Base-by-base conservation (phyloP, 2,329 filamentous ascomycete genomes). In the Onygenales sp. region DNA sequence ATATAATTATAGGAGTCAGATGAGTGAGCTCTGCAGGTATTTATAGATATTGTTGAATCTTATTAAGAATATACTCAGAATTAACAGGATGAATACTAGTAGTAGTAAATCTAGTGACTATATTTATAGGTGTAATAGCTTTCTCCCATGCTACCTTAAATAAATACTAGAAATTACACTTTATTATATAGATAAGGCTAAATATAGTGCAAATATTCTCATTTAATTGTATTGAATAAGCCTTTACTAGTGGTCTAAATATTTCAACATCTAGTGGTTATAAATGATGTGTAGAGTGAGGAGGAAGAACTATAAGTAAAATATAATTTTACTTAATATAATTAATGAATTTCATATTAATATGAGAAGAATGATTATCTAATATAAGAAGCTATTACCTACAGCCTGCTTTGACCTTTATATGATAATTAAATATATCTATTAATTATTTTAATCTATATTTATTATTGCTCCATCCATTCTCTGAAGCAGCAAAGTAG, bases 211-310 rank as follows among this genome's bases (percentile, higher is more conserved):
- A 21, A 8, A 44, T 17, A 17, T 43, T 46, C 2, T 37, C 11
- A 54, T 54, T 37, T 2, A 42, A 3, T n/a, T 54, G 13, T 9
- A 47, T 42, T 10, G 27, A 51, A 51, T 54, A 54, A 1, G 43
- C 2, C 33, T 40, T 36, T 13, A 17, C 11, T 1, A 54, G 33
- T 39, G n/a, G 14, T 37, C 10, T 17, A 49, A 54, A 54, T 42
- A 54, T 49, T 39, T 11, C 44, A 49, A 54, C 14, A 54, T 54
- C 44, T 49, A 51, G 49, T 3, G 37, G 40, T 17, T 54, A 42
- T 42, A 54, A 44, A 32, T 14, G 21, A 43, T 54, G 36, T 47
- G 34, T 51, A 37, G 43, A 54, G 45, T 54, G 36, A 42, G 43
- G 36, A 44, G 49, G n/a, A 48, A 54, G 14, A 2, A 14, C 2